These are phyloP conservation scores for Pholiota adiposa DNA, from an alignment of 1,284 basidiomycete genomes.

Conservation along the genomic window DNA sequence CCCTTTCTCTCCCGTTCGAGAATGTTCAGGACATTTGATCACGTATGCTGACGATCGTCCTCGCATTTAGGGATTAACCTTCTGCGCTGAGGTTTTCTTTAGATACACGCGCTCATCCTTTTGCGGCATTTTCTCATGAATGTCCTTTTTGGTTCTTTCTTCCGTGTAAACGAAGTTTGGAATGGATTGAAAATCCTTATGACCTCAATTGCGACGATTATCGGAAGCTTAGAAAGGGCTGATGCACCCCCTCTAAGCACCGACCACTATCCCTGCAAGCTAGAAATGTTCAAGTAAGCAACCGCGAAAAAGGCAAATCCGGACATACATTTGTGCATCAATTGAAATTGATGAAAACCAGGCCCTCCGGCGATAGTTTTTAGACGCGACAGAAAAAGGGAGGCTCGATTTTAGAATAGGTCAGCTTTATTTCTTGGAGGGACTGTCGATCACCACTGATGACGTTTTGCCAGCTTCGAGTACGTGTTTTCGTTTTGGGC, in stretches of 20 bases:
- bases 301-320: conserved; percentile 28
- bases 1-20: conserved; percentile 12
- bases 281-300: conserved; percentile 26
- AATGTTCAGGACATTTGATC: conserved; percentile 15
- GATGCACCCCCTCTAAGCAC: conserved; percentile 15
- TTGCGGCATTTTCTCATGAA: not conserved
- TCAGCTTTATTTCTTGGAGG: not conserved
- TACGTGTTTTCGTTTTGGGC: conserved; percentile 1
- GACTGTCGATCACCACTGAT: not conserved
- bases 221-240: conserved; percentile 27
- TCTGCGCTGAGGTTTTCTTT: conserved; percentile 6
- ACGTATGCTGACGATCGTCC: conserved; percentile 12
- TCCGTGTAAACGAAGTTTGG: conserved; percentile 10
- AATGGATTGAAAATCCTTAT: not conserved
- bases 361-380: conserved; percentile 20
- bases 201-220: conserved; percentile 9
- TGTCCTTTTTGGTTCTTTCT: conserved; percentile 3
- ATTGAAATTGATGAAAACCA: conserved; percentile 23
- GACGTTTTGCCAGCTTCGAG: conserved; percentile 14
- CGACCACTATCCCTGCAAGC: conserved; percentile 18
- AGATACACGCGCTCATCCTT: not conserved
- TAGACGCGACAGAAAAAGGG: conserved; percentile 19
- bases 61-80: conserved; percentile 10
- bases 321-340: conserved; percentile 21
- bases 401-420: not conserved